These are phyloP conservation scores for Trichoderma polysporum DNA, from an alignment of 2,329 filamentous ascomycete genomes.

Conservation along the genomic window DNA sequence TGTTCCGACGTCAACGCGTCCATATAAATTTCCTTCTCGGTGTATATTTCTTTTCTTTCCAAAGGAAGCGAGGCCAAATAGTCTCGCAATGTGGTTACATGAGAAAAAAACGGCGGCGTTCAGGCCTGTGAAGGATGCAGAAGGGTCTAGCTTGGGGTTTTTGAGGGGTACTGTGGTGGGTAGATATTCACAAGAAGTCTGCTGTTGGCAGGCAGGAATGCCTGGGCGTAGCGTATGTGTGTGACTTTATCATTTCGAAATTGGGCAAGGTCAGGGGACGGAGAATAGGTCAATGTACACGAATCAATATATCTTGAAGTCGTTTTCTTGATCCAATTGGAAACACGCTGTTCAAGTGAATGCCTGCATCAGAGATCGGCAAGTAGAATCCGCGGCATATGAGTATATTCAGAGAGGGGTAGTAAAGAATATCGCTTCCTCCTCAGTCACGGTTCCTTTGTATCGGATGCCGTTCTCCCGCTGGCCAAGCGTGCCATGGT, in stretches of 20 bases:
- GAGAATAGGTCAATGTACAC: background rate
- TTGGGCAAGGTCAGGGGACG: background rate
- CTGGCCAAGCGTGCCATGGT: background rate
- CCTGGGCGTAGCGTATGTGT: background rate
- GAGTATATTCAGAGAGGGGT: background rate
- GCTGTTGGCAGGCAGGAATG: background rate
- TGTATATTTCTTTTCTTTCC: background rate
- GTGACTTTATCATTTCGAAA: background rate
- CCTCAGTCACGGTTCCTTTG: background rate
- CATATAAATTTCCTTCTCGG: background rate
- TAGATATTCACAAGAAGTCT: background rate
- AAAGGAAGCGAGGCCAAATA: background rate
- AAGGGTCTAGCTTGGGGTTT: background rate
- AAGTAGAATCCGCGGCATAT: background rate
- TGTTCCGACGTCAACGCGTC: background rate
- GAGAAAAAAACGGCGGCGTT: background rate
- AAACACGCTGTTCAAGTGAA: background rate
- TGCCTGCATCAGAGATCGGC: background rate
- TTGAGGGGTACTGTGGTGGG: background rate
- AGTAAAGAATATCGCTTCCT: background rate
- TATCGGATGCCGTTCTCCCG: background rate
- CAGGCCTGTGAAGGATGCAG: background rate
- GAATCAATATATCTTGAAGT: background rate
- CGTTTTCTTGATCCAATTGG: background rate
- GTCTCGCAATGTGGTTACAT: slow-evolving; percentile 8